phyloP scores from a whole-genome alignment of 129 eudicot genomes.

The Centrapalus pauciflorus region DNA sequence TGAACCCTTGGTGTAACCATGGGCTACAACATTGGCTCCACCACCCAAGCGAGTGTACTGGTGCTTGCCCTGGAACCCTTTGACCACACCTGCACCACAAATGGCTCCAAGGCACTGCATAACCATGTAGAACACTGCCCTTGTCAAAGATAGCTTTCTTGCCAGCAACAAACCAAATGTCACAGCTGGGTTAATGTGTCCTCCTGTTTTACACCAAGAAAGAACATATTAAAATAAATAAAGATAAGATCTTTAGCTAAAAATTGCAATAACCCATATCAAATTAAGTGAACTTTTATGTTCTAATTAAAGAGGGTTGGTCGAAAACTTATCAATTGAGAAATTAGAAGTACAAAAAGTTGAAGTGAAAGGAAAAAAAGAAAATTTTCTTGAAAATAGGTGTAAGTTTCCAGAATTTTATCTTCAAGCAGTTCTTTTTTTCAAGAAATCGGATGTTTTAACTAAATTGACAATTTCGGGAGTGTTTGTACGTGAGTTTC shows the following conservation, averaged over 20 bases:
- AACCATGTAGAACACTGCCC: slow-evolving; percentile 77
- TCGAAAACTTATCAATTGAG: background rate
- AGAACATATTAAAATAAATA: background rate
- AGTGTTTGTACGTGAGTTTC: no score
- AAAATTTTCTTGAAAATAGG: background rate
- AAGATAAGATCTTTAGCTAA: background rate
- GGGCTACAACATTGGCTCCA: slow-evolving; percentile 74
- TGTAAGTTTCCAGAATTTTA: background rate
- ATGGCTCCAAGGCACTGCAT: slow-evolving; percentile 92
- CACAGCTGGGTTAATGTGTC: slow-evolving; percentile 94
- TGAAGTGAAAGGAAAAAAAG: background rate
- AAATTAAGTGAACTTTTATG: background rate
- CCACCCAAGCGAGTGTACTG: slow-evolving; percentile 48
- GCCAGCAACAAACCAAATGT: slow-evolving; percentile 83
- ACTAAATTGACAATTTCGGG: background rate
- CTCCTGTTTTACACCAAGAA: slow-evolving; percentile 55
- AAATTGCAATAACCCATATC: background rate
- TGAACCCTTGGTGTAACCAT: slow-evolving; percentile 89
- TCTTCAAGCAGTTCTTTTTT: background rate
- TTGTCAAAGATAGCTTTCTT: slow-evolving; percentile 76
- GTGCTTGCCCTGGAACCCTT: slow-evolving; percentile 61
- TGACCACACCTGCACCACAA: slow-evolving; percentile 91
- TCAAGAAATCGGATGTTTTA: background rate
- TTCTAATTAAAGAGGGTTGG: background rate
- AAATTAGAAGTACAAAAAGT: background rate